Percentiles rank a stretch among this genome's conserved stretches.
Evolutionary conservation across 2,329 filamentous ascomycete species (phyloP).

Genomic region (Capronia americana): DNA sequence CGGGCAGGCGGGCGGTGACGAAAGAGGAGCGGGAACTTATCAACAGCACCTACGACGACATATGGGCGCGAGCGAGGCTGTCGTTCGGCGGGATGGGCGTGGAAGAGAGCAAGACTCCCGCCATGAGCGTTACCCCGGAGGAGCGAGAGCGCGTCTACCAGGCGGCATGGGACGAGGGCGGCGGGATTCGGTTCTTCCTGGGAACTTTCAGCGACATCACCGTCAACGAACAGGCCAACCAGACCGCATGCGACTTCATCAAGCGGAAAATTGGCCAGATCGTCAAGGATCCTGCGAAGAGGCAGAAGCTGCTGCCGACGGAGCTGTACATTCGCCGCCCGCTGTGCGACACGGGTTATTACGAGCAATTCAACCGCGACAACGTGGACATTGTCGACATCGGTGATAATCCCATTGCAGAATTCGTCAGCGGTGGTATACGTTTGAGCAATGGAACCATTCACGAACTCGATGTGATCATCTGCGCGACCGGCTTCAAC

Average conservation of each 20-base stretch:
- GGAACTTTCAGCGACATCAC: conserved; percentile 59
- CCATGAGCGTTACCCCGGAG: conserved; percentile 12
- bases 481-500: conserved; percentile 41
- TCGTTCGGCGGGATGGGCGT: conserved; percentile 62
- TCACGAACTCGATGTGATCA: conserved; percentile 42
- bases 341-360: conserved; percentile 58
- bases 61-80: conserved; percentile 41
- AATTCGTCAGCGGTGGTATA: conserved; percentile 42
- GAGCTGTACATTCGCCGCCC: conserved; percentile 62
- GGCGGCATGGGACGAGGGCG: conserved; percentile 55
- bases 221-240: conserved; percentile 55
- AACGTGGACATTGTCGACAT: conserved; percentile 55
- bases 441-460: conserved; percentile 36
- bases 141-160: conserved; percentile 56
- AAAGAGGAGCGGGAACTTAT: conserved; percentile 56
- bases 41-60: conserved; percentile 29
- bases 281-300: conserved; percentile 57
- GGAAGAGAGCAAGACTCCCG: conserved; percentile 49
- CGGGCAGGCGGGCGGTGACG: conserved; percentile 59
- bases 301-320: conserved; percentile 61
- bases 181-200: conserved; percentile 61
- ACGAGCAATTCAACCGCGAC: conserved; percentile 55
- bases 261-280: conserved; percentile 58
- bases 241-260: conserved; percentile 62
- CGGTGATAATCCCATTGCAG: conserved; percentile 40